Evolutionary conservation across 2,329 filamentous ascomycete species (phyloP).

Genomic region (Waltergamsia citrina): DNA sequence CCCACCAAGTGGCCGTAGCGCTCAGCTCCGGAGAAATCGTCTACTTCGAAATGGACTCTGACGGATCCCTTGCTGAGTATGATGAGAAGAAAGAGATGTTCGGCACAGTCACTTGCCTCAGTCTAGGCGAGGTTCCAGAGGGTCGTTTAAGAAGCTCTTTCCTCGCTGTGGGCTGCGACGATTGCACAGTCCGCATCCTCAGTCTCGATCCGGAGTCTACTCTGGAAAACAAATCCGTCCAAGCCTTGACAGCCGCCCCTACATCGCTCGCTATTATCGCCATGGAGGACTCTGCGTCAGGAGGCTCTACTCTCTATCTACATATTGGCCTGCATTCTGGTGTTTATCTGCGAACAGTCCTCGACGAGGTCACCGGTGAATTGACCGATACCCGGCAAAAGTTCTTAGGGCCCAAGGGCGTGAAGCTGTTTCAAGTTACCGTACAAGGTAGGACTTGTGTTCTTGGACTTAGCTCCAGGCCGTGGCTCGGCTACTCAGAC

Average conservation of each 20-base stretch:
- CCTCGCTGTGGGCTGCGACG: conserved; percentile 91
- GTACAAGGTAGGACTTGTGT: conserved; percentile 79
- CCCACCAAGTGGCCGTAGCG: conserved; percentile 85
- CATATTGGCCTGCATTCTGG: conserved; percentile 95
- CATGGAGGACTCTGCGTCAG: conserved; percentile 89
- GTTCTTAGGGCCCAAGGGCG: conserved; percentile 84
- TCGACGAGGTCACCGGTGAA: conserved; percentile 94
- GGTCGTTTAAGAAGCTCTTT: conserved; percentile 85
- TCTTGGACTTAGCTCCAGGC: conserved; percentile 79
- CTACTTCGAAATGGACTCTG: conserved; percentile 94
- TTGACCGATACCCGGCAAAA: conserved; percentile 90
- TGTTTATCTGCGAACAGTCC: conserved; percentile 87
- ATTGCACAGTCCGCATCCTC: conserved; percentile 88
- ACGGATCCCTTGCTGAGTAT: conserved; percentile 86
- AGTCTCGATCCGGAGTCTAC: conserved; percentile 86
- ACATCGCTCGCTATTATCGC: conserved; percentile 85
- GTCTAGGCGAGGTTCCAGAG: conserved; percentile 84
- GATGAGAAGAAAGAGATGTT: conserved; percentile 94
- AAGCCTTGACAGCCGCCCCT: conserved; percentile 83
- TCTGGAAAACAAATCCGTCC: conserved; percentile 87
- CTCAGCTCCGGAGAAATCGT: conserved; percentile 94
- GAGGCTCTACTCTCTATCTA: conserved; percentile 80
- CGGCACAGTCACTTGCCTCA: conserved; percentile 90
- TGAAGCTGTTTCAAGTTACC: conserved; percentile 84
- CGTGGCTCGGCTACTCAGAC: conserved; percentile 95